Evolutionary conservation across 768 basidiomycete genomes (phyloP), one percentile per base, ranked within the genome.

Genomic region (Phylloporus sp.): DNA sequence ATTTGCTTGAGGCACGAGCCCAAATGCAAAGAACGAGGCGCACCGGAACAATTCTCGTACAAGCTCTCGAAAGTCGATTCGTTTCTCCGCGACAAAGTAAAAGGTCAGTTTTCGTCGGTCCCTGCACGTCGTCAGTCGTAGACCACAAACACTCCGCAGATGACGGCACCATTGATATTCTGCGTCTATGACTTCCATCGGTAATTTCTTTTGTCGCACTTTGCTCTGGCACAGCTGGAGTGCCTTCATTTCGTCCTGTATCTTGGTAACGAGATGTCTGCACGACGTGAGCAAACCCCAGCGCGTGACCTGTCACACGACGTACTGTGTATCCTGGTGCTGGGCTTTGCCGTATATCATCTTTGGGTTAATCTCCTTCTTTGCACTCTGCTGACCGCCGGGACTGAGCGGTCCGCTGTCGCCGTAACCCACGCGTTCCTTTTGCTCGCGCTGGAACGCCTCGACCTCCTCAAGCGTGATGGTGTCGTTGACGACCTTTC

Each of bases 151-250:
- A 34, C 10, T 24, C 10, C 14, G 46, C 20, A 9, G 11, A 36
- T 1, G 13, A 29, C 21, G 6, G 23, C 46, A 93, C 93, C 93
- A 98, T 63, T 99, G 95, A 71, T 94, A 99, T 69, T 98, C 95
- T 26, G 94, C 95, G 67, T 97, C 95, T 39, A 96, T 84, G 48
- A 99, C 93, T 67, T 97, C 91, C 95, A 99, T 99, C 15, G 93
- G 93, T 61, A 97, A 70, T 63, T 92, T 92, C 71, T 94, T 89
- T 65, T 92, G 90, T 43, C 84, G 75, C 13, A 96, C 94, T 67
- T 97, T 97, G 50, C 75, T 88, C 66, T 91, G 82, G 57, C 94
- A 96, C 44, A 97, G 71, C 59, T 89, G 84, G 35, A 99, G 71
- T 18, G 95, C 95, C 69, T 94, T 93, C 46, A 81, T 69, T 68